Evolutionary conservation across 768 basidiomycete genomes (phyloP).

Genomic region (Lepiota brunneoincarnata): DNA sequence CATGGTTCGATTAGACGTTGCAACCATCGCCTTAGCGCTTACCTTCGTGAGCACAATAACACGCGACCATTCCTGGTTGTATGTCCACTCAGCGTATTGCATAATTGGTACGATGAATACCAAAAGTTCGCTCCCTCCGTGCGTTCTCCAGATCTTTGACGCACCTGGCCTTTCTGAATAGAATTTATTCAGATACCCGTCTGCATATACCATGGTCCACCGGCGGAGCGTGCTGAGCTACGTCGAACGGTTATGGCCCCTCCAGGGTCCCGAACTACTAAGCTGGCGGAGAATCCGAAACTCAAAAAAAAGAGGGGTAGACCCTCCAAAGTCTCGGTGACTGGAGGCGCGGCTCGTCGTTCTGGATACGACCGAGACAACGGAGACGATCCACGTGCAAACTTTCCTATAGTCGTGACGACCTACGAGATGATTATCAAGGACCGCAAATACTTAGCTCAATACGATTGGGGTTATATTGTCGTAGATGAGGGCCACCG

Average conservation of each 20-base stretch:
- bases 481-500: constrained; percentile 97
- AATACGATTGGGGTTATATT: constrained; percentile 85
- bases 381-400: constrained; percentile 17
- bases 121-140: constrained; percentile 76
- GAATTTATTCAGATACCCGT: constrained; percentile 67
- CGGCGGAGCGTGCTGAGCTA: constrained; percentile 76
- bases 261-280: constrained; percentile 16
- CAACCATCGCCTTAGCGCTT: constrained; percentile 91
- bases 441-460: constrained; percentile 59
- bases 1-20: constrained; percentile 58
- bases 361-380: constrained; percentile 19
- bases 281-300: constrained; percentile 15
- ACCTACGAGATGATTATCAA: constrained; percentile 94
- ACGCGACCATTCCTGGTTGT: constrained; percentile 82
- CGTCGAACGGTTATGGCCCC: constrained; percentile 57
- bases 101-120: constrained; percentile 91
- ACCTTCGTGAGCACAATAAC: constrained; percentile 73
- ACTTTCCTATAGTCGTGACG: constrained; percentile 82
- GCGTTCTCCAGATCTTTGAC: neutral
- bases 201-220: constrained; percentile 87
- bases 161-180: neutral
- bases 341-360: constrained; percentile 22
- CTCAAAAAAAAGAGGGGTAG: constrained; percentile 12
- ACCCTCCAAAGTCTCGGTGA: constrained; percentile 16
- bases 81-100: constrained; percentile 89